Evolutionary conservation across 495 filamentous ascomycete species (phyloP), one percentile per base, ranked within the genome.

Genomic region (Cercophora newfieldiana): DNA sequence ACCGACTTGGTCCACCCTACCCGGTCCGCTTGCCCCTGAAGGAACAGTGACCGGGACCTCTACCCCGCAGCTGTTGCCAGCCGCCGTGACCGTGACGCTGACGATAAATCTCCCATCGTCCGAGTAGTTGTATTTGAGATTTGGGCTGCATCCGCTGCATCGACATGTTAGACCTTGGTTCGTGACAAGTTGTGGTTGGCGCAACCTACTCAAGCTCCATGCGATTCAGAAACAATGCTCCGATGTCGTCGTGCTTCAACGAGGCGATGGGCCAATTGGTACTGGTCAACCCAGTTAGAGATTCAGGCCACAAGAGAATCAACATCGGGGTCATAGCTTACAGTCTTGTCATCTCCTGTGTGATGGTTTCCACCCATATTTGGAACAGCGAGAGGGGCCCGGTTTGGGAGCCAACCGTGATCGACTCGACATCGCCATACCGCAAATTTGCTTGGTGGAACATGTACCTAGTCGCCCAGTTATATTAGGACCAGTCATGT

Each of bases 401-500:
- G 1, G 75, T 70, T 5, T 79, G 78, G 19, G 84, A 80, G 61
- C 87, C 88, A 62, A 89, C 74, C 19, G 79, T 84, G 60, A 83
- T 80, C 1, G 71, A 61, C 3, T 68, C 69, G 0, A 82, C 79
- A 48, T 83, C 84, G 24, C 72, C 69, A 31, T 84, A 82, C 66
- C 83, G 82, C 60, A 89, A 69, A 70, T 89, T 89, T 60, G 85
- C 86, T 72, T 89, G 87, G 59, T 83, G 81, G 73, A 83, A 82
- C 81, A 82, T 82, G 75, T 69, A 83, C 0, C 67, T 69, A 19
- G 28, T 37, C 28, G 26, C 14, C 1, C 22, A 28, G 48, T n/a
- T 25, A 26, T n/a, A 12, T 24, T 19, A 24, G 25, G 8, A 30
- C 7, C 2, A 21, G 8, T n/a, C 3, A 44, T 44, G 3, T 44